phyloP scores from a whole-genome alignment of 805 yeast genomes.

The Naumovozyma dairenensis region DNA sequence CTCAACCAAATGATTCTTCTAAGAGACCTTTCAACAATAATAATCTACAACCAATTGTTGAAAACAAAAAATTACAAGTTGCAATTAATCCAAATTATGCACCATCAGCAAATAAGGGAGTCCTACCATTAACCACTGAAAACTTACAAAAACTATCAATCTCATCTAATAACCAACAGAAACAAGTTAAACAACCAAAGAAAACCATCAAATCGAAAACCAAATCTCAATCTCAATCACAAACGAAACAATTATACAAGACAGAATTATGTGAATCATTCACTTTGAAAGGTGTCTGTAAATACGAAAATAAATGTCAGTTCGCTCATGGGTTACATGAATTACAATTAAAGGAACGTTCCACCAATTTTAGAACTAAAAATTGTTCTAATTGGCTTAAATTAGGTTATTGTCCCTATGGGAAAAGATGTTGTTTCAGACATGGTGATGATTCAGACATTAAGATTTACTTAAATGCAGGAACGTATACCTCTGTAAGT shows the following conservation, averaged over 20 bases:
- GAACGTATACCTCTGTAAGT: slow-evolving; percentile 1
- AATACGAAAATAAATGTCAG: slow-evolving; percentile 83
- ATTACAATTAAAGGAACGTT: slow-evolving; percentile 50
- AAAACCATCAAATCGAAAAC: not conserved
- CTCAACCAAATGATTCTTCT: too few relatives aligned
- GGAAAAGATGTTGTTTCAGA: slow-evolving; percentile 81
- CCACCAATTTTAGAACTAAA: slow-evolving; percentile 79
- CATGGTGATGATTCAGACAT: slow-evolving; percentile 41
- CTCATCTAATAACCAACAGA: not conserved
- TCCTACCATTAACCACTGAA: not conserved
- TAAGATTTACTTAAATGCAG: slow-evolving; percentile 14
- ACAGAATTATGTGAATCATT: slow-evolving; percentile 79
- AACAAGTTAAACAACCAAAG: not conserved
- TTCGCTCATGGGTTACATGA: slow-evolving; percentile 83
- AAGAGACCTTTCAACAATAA: too few relatives aligned
- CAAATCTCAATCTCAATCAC: not conserved
- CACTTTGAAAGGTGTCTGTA: slow-evolving; percentile 57
- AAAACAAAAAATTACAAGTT: not conserved
- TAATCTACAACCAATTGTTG: not conserved
- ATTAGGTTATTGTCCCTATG: slow-evolving; percentile 73
- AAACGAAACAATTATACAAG: slow-evolving; percentile 44
- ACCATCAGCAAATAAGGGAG: not conserved
- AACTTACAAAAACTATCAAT: not conserved
- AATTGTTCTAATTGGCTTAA: slow-evolving; percentile 80
- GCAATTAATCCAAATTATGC: not conserved